Base-by-base conservation (phyloP, 208 protist species). In the Trypanosoma vivax region DNA sequence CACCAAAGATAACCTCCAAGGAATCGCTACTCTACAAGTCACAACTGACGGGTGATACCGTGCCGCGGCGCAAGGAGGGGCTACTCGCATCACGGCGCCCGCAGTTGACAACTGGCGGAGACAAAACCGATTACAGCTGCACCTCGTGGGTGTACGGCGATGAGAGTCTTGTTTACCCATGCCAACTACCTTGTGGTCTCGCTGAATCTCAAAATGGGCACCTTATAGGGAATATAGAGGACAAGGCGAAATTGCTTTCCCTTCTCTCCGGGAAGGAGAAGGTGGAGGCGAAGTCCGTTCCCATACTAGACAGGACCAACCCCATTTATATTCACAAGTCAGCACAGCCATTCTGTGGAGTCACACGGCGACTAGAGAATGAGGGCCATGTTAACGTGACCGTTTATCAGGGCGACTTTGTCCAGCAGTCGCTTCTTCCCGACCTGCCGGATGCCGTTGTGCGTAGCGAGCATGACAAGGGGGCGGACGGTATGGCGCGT, bases 61-160 rank as follows among this genome's bases (percentile, higher is more conserved):
- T 65, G 47, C 13, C 31, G 16, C 40, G 11, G 3, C 38, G 25
- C 5, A 43, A 57, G 1, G 43, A 40, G 18, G 46, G 37, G 19
- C 37, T 74, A 33, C 30, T 65, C 3, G 43, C 60, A 1, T 61
- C 67, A 19, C 67, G 59, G 25, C 53, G 55, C 41, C 58, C 63
- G 43, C 64, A 55, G 19, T 41, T 58, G 14, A 64, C 56, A 6
- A 25, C 28, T 4, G 54, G 46, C 18, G 49, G 59, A 14, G 24
- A 21, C 6, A 60, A 57, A 19, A 60, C 66, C n/a, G 68, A 79
- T 33, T 88, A 88, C 70, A 65, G 49, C 14, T 85, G 80, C 58
- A 83, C 69, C 23, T 88, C 78, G 24, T 86, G 71, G 73, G 60
- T 68, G n/a, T 85, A 85, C 51, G 85, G 85, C 3, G 85, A 90